Evolutionary conservation across 495 filamentous ascomycete genomes (phyloP).

Genomic region (Cercophora scortea): DNA sequence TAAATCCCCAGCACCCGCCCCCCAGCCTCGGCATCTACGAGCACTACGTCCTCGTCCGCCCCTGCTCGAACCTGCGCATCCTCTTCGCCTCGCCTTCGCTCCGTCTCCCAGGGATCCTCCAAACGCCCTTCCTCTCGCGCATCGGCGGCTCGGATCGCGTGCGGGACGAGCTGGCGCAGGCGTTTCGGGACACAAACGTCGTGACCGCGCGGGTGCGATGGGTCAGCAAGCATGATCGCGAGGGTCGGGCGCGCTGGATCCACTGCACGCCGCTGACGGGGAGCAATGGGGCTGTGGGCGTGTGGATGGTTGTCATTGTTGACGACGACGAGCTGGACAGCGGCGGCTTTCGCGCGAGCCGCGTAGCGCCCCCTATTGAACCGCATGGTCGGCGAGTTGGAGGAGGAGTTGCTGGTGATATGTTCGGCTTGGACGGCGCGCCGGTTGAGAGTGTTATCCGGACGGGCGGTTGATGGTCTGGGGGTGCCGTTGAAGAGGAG

Average conservation of each 20-base stretch:
- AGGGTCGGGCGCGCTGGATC: conserved; percentile 50
- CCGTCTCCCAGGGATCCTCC: conserved; percentile 56
- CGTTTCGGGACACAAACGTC: conserved; percentile 46
- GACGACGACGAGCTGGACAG: conserved; percentile 33
- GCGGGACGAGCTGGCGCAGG: conserved; percentile 43
- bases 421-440: neutral
- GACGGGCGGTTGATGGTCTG: too few relatives aligned
- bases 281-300: conserved; percentile 48
- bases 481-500: too few relatives aligned
- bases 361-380: neutral
- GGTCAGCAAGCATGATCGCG: conserved; percentile 36
- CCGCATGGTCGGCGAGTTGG: neutral
- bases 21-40: conserved; percentile 35
- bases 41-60: conserved; percentile 56
- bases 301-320: conserved; percentile 60
- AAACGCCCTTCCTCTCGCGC: conserved; percentile 52
- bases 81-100: conserved; percentile 60
- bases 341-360: conserved; percentile 8
- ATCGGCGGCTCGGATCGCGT: conserved; percentile 49
- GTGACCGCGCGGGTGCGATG: conserved; percentile 57
- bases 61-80: conserved; percentile 51
- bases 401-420: neutral
- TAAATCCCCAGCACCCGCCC: neutral
- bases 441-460: too few relatives aligned
- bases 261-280: conserved; percentile 56